Conservation (phyloP, 2,329 filamentous ascomycete genomes). For the Microcyclospora tardicrescens region DNA sequence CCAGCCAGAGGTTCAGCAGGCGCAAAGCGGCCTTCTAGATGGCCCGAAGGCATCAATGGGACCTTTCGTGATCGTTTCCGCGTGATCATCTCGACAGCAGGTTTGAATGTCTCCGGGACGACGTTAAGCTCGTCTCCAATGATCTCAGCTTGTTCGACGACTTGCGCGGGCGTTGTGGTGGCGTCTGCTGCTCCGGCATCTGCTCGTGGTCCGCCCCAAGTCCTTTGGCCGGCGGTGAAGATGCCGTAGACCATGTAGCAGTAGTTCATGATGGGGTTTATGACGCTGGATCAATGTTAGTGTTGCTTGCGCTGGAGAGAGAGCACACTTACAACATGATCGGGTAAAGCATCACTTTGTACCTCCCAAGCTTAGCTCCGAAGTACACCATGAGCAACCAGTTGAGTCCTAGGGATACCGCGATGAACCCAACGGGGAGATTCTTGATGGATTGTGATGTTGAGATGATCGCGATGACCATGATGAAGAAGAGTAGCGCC, state of each 20-base stretch:
- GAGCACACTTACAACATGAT: conserved; percentile 57
- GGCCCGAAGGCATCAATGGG: conserved; percentile 59
- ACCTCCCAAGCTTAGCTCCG: conserved; percentile 70
- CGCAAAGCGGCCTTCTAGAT: conserved; percentile 67
- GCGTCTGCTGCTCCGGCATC: conserved; percentile 73
- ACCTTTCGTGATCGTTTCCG: conserved; percentile 28
- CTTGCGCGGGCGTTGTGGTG: conserved; percentile 64
- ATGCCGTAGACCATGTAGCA: conserved; percentile 96
- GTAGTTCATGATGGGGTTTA: conserved; percentile 98
- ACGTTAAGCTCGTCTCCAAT: conserved; percentile 81
- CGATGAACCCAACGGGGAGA: conserved; percentile 86
- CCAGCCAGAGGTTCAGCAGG: conserved; percentile 54
- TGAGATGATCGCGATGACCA: conserved; percentile 73
- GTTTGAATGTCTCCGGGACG: conserved; percentile 69
- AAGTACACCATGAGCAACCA: conserved; percentile 97
- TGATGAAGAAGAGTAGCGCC: conserved; percentile 84
- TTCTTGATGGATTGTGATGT: conserved; percentile 67
- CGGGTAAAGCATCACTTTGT: conserved; percentile 90
- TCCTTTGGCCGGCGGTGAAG: conserved; percentile 84
- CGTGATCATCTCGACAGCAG: conserved; percentile 38
- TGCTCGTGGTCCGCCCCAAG: conserved; percentile 87
- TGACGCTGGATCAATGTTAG: conserved; percentile 28
- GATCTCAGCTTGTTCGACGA: conserved; percentile 67
- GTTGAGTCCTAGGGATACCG: conserved; percentile 80
- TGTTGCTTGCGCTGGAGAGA: too few relatives aligned